Percentiles rank a stretch among this genome's conserved stretches.
These are phyloP conservation scores for Talaromyces nanjingensis DNA, from an alignment of 495 filamentous ascomycete species.

Conservation along the genomic window DNA sequence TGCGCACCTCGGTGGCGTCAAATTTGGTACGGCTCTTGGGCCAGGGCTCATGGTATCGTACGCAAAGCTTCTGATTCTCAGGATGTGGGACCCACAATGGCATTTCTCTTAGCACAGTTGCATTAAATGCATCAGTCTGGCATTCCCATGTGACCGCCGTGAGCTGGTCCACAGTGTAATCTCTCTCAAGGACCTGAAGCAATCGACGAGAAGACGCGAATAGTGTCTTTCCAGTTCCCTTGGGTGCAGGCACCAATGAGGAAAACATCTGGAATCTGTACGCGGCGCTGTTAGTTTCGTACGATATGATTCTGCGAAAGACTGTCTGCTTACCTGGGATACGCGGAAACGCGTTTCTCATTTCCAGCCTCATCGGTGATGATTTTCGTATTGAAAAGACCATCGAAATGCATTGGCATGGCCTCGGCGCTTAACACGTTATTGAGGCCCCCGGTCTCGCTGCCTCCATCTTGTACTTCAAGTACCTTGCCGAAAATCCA, in stretches of 20 bases:
- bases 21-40: slow-evolving; percentile 40
- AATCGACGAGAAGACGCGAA: slow-evolving; percentile 24
- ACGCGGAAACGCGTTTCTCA: not conserved
- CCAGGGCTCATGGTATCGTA: slow-evolving; percentile 53
- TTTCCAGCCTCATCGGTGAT: slow-evolving; percentile 14
- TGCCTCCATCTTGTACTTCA: slow-evolving; percentile 28
- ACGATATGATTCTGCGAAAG: not conserved
- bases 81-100: slow-evolving; percentile 24
- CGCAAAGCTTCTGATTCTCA: slow-evolving; percentile 30
- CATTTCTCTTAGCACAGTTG: not conserved
- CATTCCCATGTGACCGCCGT: not conserved
- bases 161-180: not conserved
- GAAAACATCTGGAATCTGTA: slow-evolving; percentile 48
- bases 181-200: not conserved
- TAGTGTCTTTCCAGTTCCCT: slow-evolving; percentile 42
- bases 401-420: slow-evolving; percentile 53
- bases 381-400: slow-evolving; percentile 44
- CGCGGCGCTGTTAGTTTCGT: not conserved
- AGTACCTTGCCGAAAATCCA: slow-evolving; percentile 48
- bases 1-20: slow-evolving; percentile 34
- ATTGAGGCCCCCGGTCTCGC: slow-evolving; percentile 24
- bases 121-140: not conserved
- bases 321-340: not conserved
- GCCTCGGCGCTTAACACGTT: slow-evolving; percentile 44
- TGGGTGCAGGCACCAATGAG: slow-evolving; percentile 37